Evolutionary conservation across 2,329 filamentous ascomycete genomes (phyloP), one percentile per base, ranked within the genome.

Genomic region (Fusarium sp.): DNA sequence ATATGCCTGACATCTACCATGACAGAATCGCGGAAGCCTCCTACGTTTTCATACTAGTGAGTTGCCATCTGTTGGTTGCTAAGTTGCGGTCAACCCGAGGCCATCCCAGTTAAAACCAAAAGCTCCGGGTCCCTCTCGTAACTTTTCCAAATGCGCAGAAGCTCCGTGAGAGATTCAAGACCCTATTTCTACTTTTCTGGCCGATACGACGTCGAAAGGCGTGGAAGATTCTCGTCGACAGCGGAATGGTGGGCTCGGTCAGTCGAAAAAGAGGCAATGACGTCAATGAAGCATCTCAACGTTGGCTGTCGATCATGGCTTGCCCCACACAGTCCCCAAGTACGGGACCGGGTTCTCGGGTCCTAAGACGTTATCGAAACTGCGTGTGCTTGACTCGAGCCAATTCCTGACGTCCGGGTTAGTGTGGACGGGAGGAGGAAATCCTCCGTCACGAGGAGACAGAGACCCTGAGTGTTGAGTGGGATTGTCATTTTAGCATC

Each of bases 261-360:
- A 10, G 38, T 16, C 2, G 13, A 27, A 27, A 9, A n/a, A n/a
- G n/a, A 46, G 23, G 13, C 4, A 25, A 67, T 74, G 69, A 74
- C 73, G 73, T 74, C 68, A 75, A 66, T 74, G 73, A 74, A 38
- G 73, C 70, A 61, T 62, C 51, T 57, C 57, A 6, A 33, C 18
- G 49, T 14, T 29, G 33, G 25, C 16, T 51, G 53, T 60, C 38
- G 62, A 68, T 71, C 61, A 61, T 57, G 34, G 51, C 58, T 27
- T 44, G 40, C 58, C 62, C 68, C 71, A 63, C 44, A 51, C 27
- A 7, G n/a, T 8, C 46, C 42, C 49, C 56, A 36, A 54, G 44
- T 40, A 51, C 31, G 53, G 61, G 49, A 55, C 61, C 69, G 59
- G 65, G 46, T 55, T 62, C 42, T 27, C 49, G 54, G 69, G 61